phyloP scores from a whole-genome alignment of 208 protist genomes.

The Leishmania martiniquensis region DNA sequence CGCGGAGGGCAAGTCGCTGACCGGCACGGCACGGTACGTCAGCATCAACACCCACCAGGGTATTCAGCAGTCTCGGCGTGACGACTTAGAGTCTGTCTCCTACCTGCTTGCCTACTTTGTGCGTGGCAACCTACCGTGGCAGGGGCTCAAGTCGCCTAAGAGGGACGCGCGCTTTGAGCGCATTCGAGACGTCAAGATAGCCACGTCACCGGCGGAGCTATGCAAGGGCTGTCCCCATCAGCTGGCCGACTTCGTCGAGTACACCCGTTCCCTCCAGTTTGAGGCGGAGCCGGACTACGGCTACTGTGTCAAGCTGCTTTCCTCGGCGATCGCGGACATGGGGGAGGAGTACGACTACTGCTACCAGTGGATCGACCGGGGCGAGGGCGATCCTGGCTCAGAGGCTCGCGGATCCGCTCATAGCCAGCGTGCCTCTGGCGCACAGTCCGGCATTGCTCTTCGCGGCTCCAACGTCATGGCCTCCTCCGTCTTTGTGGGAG shows the following conservation, averaged over 20 bases:
- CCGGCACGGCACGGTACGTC: slow-evolving; percentile 83
- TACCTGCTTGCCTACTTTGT: slow-evolving; percentile 99
- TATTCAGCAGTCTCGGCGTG: slow-evolving; percentile 91
- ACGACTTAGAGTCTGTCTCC: slow-evolving; percentile 82
- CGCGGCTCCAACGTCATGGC: slow-evolving; percentile 33
- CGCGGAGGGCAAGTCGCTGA: slow-evolving; percentile 65
- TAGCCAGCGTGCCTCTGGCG: slow-evolving; percentile 8
- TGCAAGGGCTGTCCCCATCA: slow-evolving; percentile 57
- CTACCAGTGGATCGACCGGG: slow-evolving; percentile 56
- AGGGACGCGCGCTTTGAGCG: slow-evolving; percentile 43
- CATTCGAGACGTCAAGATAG: slow-evolving; percentile 68
- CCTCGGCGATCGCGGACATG: slow-evolving; percentile 33
- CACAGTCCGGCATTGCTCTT: slow-evolving; percentile 29
- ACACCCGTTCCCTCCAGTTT: slow-evolving; percentile 66
- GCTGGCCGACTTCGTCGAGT: slow-evolving; percentile 58
- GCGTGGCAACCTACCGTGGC: slow-evolving; percentile 97
- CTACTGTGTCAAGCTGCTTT: slow-evolving; percentile 59
- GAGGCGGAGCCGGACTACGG: slow-evolving; percentile 79
- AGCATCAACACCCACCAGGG: slow-evolving; percentile 99
- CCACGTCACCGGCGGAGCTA: slow-evolving; percentile 52
- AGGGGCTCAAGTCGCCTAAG: slow-evolving; percentile 64
- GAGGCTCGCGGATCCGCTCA: slow-evolving; percentile 8
- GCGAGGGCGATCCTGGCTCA: slow-evolving; percentile 4
- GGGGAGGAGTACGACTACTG: slow-evolving; percentile 62
- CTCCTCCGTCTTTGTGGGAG: slow-evolving; percentile 27